Evolutionary conservation across 495 filamentous ascomycete species (phyloP).

Genomic region (Copromyces sp.): DNA sequence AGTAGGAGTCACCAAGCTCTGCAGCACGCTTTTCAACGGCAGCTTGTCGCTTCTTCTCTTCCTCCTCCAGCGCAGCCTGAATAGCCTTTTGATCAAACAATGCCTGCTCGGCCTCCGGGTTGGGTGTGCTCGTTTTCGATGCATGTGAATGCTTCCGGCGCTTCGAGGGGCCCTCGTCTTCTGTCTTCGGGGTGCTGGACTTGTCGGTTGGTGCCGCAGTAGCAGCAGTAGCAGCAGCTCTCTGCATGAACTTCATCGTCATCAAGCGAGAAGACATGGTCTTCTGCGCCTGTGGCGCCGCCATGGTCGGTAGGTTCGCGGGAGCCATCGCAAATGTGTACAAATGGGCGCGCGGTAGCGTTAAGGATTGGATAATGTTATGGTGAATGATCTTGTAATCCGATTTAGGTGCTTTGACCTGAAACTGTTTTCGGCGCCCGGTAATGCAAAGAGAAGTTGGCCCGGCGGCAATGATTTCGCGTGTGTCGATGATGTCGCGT

Average conservation of each 20-base stretch:
- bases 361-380: not conserved
- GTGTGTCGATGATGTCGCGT: not conserved
- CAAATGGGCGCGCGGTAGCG: not conserved
- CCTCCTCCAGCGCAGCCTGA: conserved; percentile 58
- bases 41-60: conserved; percentile 62
- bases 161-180: conserved; percentile 35
- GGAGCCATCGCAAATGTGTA: conserved; percentile 11
- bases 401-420: not conserved
- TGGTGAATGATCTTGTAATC: not conserved
- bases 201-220: conserved; percentile 35
- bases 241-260: conserved; percentile 99
- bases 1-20: conserved; percentile 74
- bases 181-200: conserved; percentile 29
- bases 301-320: conserved; percentile 21
- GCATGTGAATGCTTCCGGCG: conserved; percentile 37
- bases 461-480: not conserved
- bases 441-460: not conserved
- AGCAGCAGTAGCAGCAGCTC: conserved; percentile 47
- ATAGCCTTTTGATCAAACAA: conserved; percentile 43
- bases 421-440: not conserved
- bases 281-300: conserved; percentile 42
- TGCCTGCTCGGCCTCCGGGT: conserved; percentile 12
- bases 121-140: conserved; percentile 8
- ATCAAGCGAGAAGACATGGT: conserved; percentile 80
- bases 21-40: conserved; percentile 62